These are phyloP conservation scores for Ramularia endophylla DNA, from an alignment of 2,329 filamentous ascomycete species.

Conservation along the genomic window DNA sequence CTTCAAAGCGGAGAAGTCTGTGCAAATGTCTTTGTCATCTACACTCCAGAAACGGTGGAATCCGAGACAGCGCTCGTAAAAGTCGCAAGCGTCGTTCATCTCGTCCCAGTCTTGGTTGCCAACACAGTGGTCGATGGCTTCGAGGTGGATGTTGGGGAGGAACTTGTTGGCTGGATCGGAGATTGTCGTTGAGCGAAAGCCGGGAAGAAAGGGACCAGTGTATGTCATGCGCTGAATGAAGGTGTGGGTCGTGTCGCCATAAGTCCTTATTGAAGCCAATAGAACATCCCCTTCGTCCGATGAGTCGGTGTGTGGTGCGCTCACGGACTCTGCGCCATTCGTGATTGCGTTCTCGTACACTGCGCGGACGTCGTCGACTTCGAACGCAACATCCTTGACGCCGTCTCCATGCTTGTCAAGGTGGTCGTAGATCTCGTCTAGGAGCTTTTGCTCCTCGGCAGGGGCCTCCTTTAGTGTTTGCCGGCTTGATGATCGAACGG, in stretches of 20 bases:
- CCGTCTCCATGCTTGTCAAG: conserved; percentile 85
- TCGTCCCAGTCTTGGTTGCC: conserved; percentile 95
- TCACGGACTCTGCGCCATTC: conserved; percentile 57
- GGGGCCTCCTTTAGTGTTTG: conserved; percentile 19
- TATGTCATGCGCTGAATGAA: conserved; percentile 71
- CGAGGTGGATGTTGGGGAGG: conserved; percentile 61
- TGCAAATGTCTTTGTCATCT: conserved; percentile 88
- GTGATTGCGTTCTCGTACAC: conserved; percentile 70
- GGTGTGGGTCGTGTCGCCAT: conserved; percentile 93
- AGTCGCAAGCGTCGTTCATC: conserved; percentile 62
- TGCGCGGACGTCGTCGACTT: conserved; percentile 80
- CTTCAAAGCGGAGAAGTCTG: conserved; percentile 82
- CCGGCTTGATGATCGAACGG: conserved; percentile 51
- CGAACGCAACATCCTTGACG: conserved; percentile 91
- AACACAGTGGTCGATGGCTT: conserved; percentile 90
- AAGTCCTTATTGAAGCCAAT: conserved; percentile 77
- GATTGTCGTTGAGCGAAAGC: conserved; percentile 56
- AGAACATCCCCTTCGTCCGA: conserved; percentile 62
- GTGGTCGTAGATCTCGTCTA: conserved; percentile 74
- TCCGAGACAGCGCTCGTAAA: conserved; percentile 80
- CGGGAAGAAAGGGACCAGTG: conserved; percentile 72
- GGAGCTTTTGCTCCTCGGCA: conserved; percentile 56
- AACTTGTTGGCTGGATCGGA: conserved; percentile 42
- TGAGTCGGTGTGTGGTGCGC: conserved; percentile 49
- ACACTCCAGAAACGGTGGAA: conserved; percentile 99